Evolutionary conservation across 2,329 filamentous ascomycete genomes (phyloP).

Genomic region (Fusarium drepaniforme): DNA sequence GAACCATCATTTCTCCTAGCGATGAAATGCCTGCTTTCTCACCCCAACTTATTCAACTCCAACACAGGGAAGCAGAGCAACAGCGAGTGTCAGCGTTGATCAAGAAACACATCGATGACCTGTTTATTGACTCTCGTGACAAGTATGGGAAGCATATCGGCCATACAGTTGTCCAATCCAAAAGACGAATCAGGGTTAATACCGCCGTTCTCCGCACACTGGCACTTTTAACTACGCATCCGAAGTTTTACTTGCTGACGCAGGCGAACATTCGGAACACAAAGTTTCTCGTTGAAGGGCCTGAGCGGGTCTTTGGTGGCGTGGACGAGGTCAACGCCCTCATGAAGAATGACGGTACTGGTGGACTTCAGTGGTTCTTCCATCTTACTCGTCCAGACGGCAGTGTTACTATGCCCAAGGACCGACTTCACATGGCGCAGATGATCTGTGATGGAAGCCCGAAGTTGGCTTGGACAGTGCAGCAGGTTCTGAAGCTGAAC

Average conservation of each 20-base stretch:
- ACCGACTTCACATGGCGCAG: not conserved
- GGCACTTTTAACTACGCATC: not conserved
- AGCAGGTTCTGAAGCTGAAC: not conserved
- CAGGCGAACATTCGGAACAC: not conserved
- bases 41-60: not conserved
- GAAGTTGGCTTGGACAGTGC: not conserved
- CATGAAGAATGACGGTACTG: not conserved
- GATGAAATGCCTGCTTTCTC: not conserved
- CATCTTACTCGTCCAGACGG: not conserved
- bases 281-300: not conserved
- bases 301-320: not conserved
- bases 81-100: not conserved
- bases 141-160: not conserved
- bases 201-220: not conserved
- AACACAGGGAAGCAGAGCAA: not conserved
- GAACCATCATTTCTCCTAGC: not conserved
- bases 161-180: not conserved
- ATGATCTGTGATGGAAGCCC: not conserved
- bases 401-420: not conserved
- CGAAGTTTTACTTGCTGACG: not conserved
- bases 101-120: not conserved
- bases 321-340: not conserved
- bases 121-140: not conserved
- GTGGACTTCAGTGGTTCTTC: not conserved
- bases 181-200: not conserved